phyloP scores from a whole-genome alignment of 2,329 filamentous ascomycete genomes.

The Chaetomiaceae sp. region DNA sequence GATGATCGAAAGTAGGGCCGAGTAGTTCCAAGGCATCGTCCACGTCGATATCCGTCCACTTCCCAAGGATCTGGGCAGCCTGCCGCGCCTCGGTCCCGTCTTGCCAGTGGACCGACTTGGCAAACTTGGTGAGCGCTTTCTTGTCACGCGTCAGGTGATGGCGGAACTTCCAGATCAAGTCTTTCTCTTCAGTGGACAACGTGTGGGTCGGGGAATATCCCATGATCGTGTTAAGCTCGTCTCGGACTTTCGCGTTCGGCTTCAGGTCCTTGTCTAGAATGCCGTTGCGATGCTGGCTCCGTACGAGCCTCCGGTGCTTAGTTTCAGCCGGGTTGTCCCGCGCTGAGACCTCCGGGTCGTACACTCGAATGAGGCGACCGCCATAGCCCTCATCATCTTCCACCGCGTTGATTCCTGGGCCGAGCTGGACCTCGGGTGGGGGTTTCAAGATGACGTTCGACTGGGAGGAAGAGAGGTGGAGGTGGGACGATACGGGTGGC shows the following conservation, averaged over 20 bases:
- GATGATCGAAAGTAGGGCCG: conserved; percentile 85
- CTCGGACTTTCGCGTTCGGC: conserved; percentile 89
- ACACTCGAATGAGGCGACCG: conserved; percentile 71
- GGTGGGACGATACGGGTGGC: conserved; percentile 71
- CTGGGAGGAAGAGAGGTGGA: conserved; percentile 56
- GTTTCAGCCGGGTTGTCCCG: conserved; percentile 90
- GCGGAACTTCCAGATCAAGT: conserved; percentile 94
- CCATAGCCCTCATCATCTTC: conserved; percentile 45
- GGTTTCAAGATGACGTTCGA: conserved; percentile 69
- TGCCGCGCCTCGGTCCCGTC: conserved; percentile 80
- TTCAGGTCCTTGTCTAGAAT: conserved; percentile 92
- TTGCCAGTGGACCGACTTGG: conserved; percentile 94
- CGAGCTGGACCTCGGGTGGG: conserved; percentile 81
- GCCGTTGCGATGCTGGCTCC: conserved; percentile 85
- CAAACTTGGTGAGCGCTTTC: conserved; percentile 86
- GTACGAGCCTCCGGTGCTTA: conserved; percentile 86
- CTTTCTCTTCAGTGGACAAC: conserved; percentile 84
- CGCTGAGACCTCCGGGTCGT: conserved; percentile 87
- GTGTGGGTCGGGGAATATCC: conserved; percentile 88
- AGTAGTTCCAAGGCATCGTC: conserved; percentile 93
- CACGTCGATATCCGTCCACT: conserved; percentile 95
- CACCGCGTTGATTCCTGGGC: conserved; percentile 76
- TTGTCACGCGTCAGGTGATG: conserved; percentile 94
- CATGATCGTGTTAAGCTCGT: conserved; percentile 87
- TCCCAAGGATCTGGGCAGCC: conserved; percentile 80